These are phyloP conservation scores for Colletotrichum abscissum DNA, from an alignment of 2,329 filamentous ascomycete species.

Conservation along the genomic window DNA sequence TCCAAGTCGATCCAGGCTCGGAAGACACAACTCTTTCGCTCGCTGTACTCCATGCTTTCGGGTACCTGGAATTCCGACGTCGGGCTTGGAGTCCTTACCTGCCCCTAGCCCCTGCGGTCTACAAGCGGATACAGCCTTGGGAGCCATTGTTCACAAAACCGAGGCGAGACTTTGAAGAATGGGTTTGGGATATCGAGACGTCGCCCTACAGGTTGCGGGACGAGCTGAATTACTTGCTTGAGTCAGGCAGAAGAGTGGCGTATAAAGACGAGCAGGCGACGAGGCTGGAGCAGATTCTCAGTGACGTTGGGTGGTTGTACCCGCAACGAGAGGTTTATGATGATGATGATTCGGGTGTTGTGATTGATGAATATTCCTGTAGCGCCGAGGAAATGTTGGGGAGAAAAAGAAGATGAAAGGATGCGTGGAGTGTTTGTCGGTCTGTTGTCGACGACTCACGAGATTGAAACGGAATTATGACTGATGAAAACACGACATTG, in stretches of 20 bases:
- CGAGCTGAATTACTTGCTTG: constrained; percentile 37
- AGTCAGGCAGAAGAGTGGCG: constrained; percentile 26
- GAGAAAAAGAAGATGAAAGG: not conserved
- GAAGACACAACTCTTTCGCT: constrained; percentile 37
- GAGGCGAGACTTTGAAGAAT: constrained; percentile 27
- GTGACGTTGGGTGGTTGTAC: constrained; percentile 30
- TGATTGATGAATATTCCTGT: not conserved
- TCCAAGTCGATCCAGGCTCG: constrained; percentile 4
- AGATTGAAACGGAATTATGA: not conserved
- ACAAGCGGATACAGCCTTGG: constrained; percentile 37
- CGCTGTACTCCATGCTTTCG: constrained; percentile 40
- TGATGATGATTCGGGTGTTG: not conserved
- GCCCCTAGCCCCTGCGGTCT: constrained; percentile 23
- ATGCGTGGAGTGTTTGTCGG: too few relatives aligned
- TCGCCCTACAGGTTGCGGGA: constrained; percentile 26
- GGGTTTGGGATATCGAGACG: constrained; percentile 32
- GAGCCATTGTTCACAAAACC: constrained; percentile 6
- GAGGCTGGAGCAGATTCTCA: constrained; percentile 33
- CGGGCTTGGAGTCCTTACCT: constrained; percentile 38
- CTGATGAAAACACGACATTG: not conserved
- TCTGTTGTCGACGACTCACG: not conserved
- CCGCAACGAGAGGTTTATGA: not conserved
- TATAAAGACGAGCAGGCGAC: constrained; percentile 37
- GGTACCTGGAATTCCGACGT: constrained; percentile 39
- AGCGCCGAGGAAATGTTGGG: not conserved